phyloP scores from a whole-genome alignment of 2,329 filamentous ascomycete species.

The Aplosporella prunicola region DNA sequence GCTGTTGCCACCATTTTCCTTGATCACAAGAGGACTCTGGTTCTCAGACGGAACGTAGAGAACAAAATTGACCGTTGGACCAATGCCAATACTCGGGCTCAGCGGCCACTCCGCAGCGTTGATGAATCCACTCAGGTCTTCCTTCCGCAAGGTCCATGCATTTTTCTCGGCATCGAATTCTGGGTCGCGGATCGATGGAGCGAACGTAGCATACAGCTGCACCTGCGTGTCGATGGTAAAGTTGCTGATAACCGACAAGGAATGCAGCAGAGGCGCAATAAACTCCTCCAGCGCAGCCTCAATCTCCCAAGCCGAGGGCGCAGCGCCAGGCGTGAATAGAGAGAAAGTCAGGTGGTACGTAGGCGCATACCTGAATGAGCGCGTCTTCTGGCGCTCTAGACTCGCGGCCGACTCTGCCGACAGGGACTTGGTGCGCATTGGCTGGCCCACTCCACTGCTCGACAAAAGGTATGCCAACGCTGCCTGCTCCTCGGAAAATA shows the following conservation, averaged over 20 bases:
- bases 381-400: conserved; percentile 61
- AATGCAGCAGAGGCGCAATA: conserved; percentile 69
- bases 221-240: conserved; percentile 96
- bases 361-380: conserved; percentile 81
- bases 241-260: conserved; percentile 76
- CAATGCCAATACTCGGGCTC: conserved; percentile 83
- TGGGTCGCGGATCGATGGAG: conserved; percentile 51
- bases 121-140: conserved; percentile 88
- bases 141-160: conserved; percentile 63
- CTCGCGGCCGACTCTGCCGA: conserved; percentile 37
- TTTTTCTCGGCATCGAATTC: conserved; percentile 44
- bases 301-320: conserved; percentile 85
- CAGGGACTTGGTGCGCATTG: conserved; percentile 43
- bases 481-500: conserved; percentile 82
- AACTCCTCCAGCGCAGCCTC: conserved; percentile 72
- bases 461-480: conserved; percentile 51
- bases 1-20: conserved; percentile 55
- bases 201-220: conserved; percentile 73
- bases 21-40: conserved; percentile 50
- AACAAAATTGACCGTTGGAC: conserved; percentile 93
- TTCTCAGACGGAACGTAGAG: conserved; percentile 72
- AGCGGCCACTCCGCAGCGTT: conserved; percentile 97
- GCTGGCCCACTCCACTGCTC: conserved; percentile 32
- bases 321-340: conserved; percentile 70
- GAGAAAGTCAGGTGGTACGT: conserved; percentile 96